Evolutionary conservation across 805 yeast species (phyloP).

Genomic region (Sugiyamaella qingdaonensis): DNA sequence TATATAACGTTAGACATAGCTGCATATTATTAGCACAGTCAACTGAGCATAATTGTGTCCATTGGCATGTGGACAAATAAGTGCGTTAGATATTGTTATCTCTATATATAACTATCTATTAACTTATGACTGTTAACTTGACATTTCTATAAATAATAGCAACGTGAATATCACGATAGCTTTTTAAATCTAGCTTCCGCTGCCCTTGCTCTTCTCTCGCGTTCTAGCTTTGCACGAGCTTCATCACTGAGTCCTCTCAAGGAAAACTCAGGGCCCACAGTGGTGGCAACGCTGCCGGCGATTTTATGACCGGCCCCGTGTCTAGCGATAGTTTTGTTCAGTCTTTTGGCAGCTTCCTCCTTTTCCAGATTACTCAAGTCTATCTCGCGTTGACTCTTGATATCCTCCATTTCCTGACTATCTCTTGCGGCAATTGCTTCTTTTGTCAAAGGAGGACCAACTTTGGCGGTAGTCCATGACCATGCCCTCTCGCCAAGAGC

Average conservation of each 20-base stretch:
- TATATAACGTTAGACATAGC: background rate
- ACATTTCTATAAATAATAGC: background rate
- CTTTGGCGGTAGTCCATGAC: conserved; percentile 66
- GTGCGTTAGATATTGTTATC: too few relatives aligned
- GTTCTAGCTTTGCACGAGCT: conserved; percentile 72
- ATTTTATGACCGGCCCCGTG: conserved; percentile 24
- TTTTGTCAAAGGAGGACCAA: conserved; percentile 49
- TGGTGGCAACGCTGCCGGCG: conserved; percentile 24
- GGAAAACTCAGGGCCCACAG: conserved; percentile 20
- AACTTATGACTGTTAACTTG: background rate
- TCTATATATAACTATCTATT: too few relatives aligned
- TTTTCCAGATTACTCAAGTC: conserved; percentile 85
- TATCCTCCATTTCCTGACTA: conserved; percentile 19
- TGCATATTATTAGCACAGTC: too few relatives aligned
- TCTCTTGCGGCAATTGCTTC: conserved; percentile 31
- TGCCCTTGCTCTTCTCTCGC: conserved; percentile 94
- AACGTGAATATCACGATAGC: too few relatives aligned
- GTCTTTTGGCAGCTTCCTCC: conserved; percentile 60
- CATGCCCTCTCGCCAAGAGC: conserved; percentile 64
- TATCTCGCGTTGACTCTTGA: conserved; percentile 18
- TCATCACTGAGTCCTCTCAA: conserved; percentile 59
- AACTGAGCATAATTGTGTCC: too few relatives aligned
- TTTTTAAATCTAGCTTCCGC: conserved; percentile 77
- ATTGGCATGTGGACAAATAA: too few relatives aligned
- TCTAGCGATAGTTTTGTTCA: conserved; percentile 25